A percentile compares a stretch with the other conserved stretches of the same genome.
phyloP scores from a whole-genome alignment of 2,329 filamentous ascomycete species.

The Fusarium nodosum region DNA sequence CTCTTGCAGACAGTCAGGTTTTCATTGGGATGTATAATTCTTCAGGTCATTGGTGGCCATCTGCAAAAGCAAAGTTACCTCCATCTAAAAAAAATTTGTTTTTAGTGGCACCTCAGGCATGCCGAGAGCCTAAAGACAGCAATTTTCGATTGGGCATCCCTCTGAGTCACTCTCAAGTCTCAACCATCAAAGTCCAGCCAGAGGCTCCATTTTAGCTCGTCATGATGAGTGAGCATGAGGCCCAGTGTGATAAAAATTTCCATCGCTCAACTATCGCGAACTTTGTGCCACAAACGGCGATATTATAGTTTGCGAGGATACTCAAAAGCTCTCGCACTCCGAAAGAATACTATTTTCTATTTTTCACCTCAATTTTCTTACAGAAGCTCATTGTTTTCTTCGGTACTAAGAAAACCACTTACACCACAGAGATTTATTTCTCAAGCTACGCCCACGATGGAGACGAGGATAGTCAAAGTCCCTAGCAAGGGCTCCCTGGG shows the following conservation, averaged over 20 bases:
- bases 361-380: slow-evolving; percentile 17
- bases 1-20: not conserved
- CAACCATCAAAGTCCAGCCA: slow-evolving; percentile 39
- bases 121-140: slow-evolving; percentile 25
- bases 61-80: not conserved
- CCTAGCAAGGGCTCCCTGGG: slow-evolving; percentile 53
- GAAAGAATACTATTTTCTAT: slow-evolving; percentile 1
- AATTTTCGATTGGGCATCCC: slow-evolving; percentile 33
- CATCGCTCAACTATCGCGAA: slow-evolving; percentile 44
- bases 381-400: not conserved
- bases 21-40: not conserved
- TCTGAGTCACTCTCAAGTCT: slow-evolving; percentile 45
- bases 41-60: not conserved
- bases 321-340: not conserved
- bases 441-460: slow-evolving; percentile 50
- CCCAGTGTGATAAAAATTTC: slow-evolving; percentile 49
- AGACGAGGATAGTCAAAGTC: slow-evolving; percentile 58
- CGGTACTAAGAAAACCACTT: slow-evolving; percentile 44
- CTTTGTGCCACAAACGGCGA: slow-evolving; percentile 24
- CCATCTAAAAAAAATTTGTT: slow-evolving; percentile 29
- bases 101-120: slow-evolving; percentile 30
- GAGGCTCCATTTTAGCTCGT: slow-evolving; percentile 43
- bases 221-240: slow-evolving; percentile 49
- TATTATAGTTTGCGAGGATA: slow-evolving; percentile 18
- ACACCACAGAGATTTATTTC: slow-evolving; percentile 43